These are phyloP conservation scores for Carpinus fangiana DNA, from an alignment of 306 rosid species.

Conservation along the genomic window DNA sequence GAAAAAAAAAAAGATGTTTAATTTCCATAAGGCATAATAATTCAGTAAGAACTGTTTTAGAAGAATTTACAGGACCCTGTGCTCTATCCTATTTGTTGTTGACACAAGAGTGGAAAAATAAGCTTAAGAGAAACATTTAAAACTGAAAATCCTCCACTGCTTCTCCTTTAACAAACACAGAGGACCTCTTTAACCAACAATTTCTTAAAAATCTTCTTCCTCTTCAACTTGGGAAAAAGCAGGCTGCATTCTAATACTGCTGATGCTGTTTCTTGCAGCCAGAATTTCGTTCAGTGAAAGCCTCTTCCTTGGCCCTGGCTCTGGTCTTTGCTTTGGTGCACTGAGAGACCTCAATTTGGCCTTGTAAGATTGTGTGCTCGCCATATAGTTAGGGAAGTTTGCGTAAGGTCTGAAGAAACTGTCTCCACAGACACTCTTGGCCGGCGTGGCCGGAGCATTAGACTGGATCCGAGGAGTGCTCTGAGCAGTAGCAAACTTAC, in stretches of 20 bases:
- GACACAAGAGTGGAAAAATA: slow-evolving; percentile 31
- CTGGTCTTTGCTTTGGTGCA: slow-evolving; percentile 97
- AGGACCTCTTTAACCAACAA: slow-evolving; percentile 1
- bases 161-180: background rate
- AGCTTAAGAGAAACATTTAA: slow-evolving; percentile 25
- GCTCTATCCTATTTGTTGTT: slow-evolving; percentile 36
- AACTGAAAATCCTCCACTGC: slow-evolving; percentile 17
- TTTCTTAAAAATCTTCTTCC: slow-evolving; percentile 39
- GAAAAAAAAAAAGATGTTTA: slow-evolving; percentile 19
- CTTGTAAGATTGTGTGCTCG: slow-evolving; percentile 72
- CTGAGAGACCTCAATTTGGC: slow-evolving; percentile 83
- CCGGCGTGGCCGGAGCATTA: slow-evolving; percentile 61
- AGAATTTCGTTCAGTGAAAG: slow-evolving; percentile 70
- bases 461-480: slow-evolving; percentile 64
- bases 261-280: slow-evolving; percentile 76
- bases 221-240: slow-evolving; percentile 44
- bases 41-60: slow-evolving; percentile 24
- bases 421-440: slow-evolving; percentile 76
- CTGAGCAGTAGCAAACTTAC: slow-evolving; percentile 65
- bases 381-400: slow-evolving; percentile 78
- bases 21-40: slow-evolving; percentile 24
- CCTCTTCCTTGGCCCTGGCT: slow-evolving; percentile 55
- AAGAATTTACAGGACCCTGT: slow-evolving; percentile 67
- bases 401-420: slow-evolving; percentile 42
- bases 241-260: slow-evolving; percentile 75